Base-by-base conservation (phyloP, 1,284 basidiomycete species). In the Rhodotorula sp. region DNA sequence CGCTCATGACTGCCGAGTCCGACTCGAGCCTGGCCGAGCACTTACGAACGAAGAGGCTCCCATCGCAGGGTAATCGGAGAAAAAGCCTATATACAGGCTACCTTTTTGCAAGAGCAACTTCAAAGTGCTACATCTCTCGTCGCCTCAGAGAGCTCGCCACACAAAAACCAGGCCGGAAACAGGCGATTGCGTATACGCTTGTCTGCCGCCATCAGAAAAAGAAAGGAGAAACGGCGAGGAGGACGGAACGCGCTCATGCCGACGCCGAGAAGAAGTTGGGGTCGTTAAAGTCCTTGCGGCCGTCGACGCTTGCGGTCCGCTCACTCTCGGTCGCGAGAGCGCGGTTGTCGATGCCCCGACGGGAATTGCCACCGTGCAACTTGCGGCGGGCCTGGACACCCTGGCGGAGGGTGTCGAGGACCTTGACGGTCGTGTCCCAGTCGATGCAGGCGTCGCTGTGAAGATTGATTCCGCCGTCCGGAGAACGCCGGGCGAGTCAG, bases 351-450 rank as follows among this genome's bases (percentile, higher is more conserved):
- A 66, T 64, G 29, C 66, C 66, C 42, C 48, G 44, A 1, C 49
- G 49, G 20, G 42, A 26, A 10, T 30, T 12, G 4, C 33, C n/a
- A 6, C 72, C 72, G 17, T 63, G n/a, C 14, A 77, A 30, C 68
- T 79, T 78, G 26, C 93, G 85, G 59, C 93, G 87, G 30, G 87
- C 88, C 63, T 85, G 86, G 15, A 95, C 91, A 70, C 89, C 94
- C 76, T 88, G 85, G 29, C 93, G 86, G 37, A 97, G 84, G 67
- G 89, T 86, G 63, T 96, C 88, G 67, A 97, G 84, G 1, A 88
- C 84, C 8, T 88, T 87, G 10, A 93, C 83, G 5, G 93, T 97
- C 77, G 87, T 86, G 78, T 93, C 89, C 90, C 93, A 93, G 46
- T 89, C 89, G 67, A 97, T 86, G 80, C 94, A 97, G 2, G 92